Percentiles rank a stretch among this genome's conserved stretches.
Conservation (phyloP, 2,329 filamentous ascomycete genomes). For the Trichoderma harzianum region DNA sequence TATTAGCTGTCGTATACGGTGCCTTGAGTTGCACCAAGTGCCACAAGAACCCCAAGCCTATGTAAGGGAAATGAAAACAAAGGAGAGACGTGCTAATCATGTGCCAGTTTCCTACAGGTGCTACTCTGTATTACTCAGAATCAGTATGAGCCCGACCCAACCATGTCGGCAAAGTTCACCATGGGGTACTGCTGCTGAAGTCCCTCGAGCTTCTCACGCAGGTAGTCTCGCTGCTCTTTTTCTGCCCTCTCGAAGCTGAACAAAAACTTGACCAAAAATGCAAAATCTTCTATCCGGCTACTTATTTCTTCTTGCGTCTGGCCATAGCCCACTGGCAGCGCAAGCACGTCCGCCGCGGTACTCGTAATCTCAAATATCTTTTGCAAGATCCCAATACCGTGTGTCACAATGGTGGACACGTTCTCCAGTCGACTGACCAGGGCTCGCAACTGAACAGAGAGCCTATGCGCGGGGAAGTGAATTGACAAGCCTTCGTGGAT, state of each 20-base stretch:
- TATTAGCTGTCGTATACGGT: background rate
- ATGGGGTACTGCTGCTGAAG: constrained; percentile 32
- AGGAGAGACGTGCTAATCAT: background rate
- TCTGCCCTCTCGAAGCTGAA: constrained; percentile 48
- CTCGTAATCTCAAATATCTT: constrained; percentile 60
- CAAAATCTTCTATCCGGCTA: constrained; percentile 50
- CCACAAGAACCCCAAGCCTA: background rate
- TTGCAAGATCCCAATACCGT: constrained; percentile 54
- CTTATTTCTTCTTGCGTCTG: constrained; percentile 41
- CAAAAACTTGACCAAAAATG: constrained; percentile 50
- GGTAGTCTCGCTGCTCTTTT: constrained; percentile 41
- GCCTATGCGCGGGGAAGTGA: constrained; percentile 38
- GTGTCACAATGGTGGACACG: constrained; percentile 47
- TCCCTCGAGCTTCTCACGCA: constrained; percentile 38
- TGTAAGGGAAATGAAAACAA: background rate
- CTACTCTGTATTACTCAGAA: background rate
- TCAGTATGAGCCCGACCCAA: constrained; percentile 24
- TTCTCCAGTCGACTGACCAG: constrained; percentile 36
- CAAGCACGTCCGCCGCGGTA: constrained; percentile 57
- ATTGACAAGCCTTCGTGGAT: constrained; percentile 38
- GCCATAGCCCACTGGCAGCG: constrained; percentile 43
- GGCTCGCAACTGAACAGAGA: constrained; percentile 38
- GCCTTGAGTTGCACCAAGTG: background rate
- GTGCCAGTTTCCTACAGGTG: background rate
- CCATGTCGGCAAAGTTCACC: constrained; percentile 28